A percentile compares a stretch with the other conserved stretches of the same genome.
Evolutionary conservation across 805 yeast genomes (phyloP).

Genomic region (Groenewaldozyma salmanticensis): DNA sequence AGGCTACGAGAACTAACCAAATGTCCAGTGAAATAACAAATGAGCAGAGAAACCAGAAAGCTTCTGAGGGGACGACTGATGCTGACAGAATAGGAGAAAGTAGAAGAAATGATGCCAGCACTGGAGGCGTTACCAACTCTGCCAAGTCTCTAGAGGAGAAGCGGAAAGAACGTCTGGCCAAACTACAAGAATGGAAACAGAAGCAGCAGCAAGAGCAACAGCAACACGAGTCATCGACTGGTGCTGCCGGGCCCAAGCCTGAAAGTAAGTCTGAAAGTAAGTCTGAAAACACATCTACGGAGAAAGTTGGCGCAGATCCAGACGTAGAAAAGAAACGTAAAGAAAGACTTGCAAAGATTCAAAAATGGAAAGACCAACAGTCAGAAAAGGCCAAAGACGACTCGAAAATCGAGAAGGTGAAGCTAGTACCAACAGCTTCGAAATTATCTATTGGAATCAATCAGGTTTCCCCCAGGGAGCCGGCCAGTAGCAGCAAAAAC

Average conservation of each 20-base stretch:
- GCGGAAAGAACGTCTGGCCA: slow-evolving; percentile 38
- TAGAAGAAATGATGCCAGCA: too few species aligned
- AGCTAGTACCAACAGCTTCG: too few species aligned
- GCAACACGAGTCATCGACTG: neutral
- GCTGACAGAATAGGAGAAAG: too few species aligned
- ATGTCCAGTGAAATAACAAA: too few species aligned
- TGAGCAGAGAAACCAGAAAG: too few species aligned
- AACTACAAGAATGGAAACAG: slow-evolving; percentile 49
- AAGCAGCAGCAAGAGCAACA: slow-evolving; percentile 19
- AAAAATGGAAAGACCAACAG: slow-evolving; percentile 2
- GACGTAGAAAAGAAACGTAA: slow-evolving; percentile 4
- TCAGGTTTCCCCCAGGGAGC: neutral
- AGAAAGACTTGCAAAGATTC: slow-evolving; percentile 1
- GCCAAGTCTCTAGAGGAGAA: slow-evolving; percentile 28
- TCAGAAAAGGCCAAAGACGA: slow-evolving; percentile 1
- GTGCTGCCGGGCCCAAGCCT: neutral
- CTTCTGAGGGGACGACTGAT: too few species aligned
- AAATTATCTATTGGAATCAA: neutral
- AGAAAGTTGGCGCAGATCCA: neutral
- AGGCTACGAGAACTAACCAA: too few species aligned
- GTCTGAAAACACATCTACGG: neutral
- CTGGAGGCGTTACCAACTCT: too few species aligned
- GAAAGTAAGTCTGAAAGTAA: neutral
- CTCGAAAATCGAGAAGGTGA: too few species aligned
- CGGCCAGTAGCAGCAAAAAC: neutral